Evolutionary conservation across 345 rosid species (phyloP), one percentile per base, ranked within the genome.

Genomic region (Bruguiera gymnorhiza): DNA sequence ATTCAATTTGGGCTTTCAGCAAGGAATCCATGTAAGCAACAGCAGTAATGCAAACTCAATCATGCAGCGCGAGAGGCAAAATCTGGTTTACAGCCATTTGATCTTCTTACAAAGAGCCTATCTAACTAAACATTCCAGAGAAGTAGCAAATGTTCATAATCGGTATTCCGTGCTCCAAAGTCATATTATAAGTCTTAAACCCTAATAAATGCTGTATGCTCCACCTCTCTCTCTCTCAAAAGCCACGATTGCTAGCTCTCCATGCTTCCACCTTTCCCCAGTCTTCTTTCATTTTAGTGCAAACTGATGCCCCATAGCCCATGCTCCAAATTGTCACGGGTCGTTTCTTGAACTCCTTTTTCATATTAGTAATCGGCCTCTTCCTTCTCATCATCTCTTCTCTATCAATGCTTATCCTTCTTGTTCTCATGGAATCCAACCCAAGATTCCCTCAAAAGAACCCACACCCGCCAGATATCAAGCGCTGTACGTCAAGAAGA

Each of bases 401-500:
- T 27, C 29, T 2, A 10, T 64, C 52, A 11, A 68, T 23, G 37
- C 69, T 59, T 58, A 60, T 26, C 27, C 68, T 56, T 67, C 77
- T 16, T 52, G 60, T 4, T 37, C 79, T 31, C 68, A 46, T 64
- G 70, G 66, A 59, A 65, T 23, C 68, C 72, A 66, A 6, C 56
- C 62, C 50, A 66, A 18, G 26, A 29, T 53, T 5, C 27, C 65
- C 30, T 26, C 79, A 21, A 19, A 31, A 60, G 19, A 37, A 32
- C 55, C 60, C 11, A 13, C 76, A 1, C 48, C 48, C 5, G 46
- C 76, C 6, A 46, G 19, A 5, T 48, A 62, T 43, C 70, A 48
- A 27, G 65, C 52, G 23, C 18, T 74, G 56, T 52, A 48, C 65
- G 15, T 69, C 77, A 85, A 80, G 86, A 36, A 36, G 8, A 82